Conservation (phyloP, 495 filamentous ascomycete genomes). For the Copromyces sp. region DNA sequence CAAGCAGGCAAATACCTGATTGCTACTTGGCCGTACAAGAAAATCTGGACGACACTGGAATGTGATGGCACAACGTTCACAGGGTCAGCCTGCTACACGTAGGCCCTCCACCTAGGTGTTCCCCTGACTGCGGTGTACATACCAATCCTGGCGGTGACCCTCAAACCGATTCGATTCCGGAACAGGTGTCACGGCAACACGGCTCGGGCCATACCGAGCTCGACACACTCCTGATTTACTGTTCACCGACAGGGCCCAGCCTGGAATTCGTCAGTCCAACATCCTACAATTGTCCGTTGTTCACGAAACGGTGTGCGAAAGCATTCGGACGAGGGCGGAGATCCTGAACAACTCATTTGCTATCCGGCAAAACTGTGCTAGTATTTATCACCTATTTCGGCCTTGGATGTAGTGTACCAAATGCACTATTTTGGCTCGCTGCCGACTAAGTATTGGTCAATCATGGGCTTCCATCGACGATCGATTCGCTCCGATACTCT, state of each 20-base stretch:
- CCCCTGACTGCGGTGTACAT: slow-evolving; percentile 7
- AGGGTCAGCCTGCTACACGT: neutral
- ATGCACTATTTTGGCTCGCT: neutral
- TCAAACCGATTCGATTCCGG: neutral
- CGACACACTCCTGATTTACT: neutral
- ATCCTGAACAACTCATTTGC: neutral
- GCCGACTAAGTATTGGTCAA: neutral
- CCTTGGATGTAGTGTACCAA: neutral
- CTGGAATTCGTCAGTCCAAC: neutral
- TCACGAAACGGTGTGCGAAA: neutral
- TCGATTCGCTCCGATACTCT: neutral
- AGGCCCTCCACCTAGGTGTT: neutral
- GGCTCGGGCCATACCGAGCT: neutral
- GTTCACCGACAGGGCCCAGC: neutral
- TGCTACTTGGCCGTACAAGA: slow-evolving; percentile 8
- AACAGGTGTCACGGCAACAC: neutral
- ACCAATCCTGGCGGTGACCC: slow-evolving; percentile 3
- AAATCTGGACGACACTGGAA: neutral
- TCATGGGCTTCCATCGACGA: neutral
- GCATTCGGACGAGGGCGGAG: neutral
- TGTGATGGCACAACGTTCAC: slow-evolving; percentile 4
- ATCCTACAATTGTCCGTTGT: neutral
- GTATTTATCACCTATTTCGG: neutral
- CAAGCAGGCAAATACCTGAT: slow-evolving; percentile 1
- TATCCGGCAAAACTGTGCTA: neutral